Conservation (phyloP, 164 flowering plant genomes). For the Warburgia ugandensis region DNA sequence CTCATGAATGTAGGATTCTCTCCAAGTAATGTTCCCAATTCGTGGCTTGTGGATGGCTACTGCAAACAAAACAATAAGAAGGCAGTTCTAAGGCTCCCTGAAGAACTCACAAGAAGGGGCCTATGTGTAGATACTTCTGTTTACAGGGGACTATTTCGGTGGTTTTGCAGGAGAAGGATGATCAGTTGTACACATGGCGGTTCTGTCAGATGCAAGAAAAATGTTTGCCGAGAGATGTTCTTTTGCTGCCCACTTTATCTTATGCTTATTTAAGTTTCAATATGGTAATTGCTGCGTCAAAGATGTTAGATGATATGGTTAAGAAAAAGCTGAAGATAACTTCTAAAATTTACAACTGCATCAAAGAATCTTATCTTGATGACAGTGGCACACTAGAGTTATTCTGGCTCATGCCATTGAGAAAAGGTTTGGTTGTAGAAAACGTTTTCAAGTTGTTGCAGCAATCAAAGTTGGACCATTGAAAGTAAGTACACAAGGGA, state of each 20-base stretch:
- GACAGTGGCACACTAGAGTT: slow-evolving; percentile 25
- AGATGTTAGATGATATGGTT: slow-evolving; percentile 58
- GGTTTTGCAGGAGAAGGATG: slow-evolving; percentile 58
- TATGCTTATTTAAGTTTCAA: too few relatives aligned
- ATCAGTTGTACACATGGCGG: slow-evolving; percentile 45
- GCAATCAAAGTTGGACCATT: slow-evolving; percentile 9
- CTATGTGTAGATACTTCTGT: slow-evolving; percentile 44
- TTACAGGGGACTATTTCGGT: slow-evolving; percentile 70
- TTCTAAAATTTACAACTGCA: slow-evolving; percentile 42
- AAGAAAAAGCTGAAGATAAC: slow-evolving; percentile 53
- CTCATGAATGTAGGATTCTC: slow-evolving; percentile 55
- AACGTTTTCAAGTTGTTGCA: slow-evolving; percentile 27
- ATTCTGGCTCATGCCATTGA: slow-evolving; percentile 50
- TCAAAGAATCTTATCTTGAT: slow-evolving; percentile 49
- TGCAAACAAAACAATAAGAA: slow-evolving; percentile 45
- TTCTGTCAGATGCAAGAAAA: slow-evolving; percentile 48
- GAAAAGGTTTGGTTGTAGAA: slow-evolving; percentile 49
- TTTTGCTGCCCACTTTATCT: slow-evolving; percentile 53
- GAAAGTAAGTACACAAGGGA: neutral
- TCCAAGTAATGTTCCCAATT: slow-evolving; percentile 61
- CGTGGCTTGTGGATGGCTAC: slow-evolving; percentile 84
- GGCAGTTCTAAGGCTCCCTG: slow-evolving; percentile 38
- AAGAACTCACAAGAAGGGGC: slow-evolving; percentile 47
- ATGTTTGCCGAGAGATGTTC: slow-evolving; percentile 61
- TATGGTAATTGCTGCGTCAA: too few relatives aligned